phyloP scores from a whole-genome alignment of 495 filamentous ascomycete genomes.

The Neurospora sp. region DNA sequence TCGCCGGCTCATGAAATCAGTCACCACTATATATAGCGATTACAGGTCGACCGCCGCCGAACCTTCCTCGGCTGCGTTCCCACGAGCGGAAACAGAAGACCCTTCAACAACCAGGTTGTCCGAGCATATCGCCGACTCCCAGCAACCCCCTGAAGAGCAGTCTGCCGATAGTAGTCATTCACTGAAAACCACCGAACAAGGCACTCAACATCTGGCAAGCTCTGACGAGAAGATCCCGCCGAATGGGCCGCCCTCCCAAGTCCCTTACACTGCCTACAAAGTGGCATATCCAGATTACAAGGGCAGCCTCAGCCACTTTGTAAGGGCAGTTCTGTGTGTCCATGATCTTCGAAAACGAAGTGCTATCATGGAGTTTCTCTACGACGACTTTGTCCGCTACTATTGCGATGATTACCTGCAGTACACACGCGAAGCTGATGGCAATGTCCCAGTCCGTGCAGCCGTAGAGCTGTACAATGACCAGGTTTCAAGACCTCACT shows the following conservation, averaged over 20 bases:
- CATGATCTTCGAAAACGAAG: slow-evolving; percentile 33
- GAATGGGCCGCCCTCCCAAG: slow-evolving; percentile 14
- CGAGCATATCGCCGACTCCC: not conserved
- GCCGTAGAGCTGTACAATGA: slow-evolving; percentile 36
- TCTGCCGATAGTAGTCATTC: not conserved
- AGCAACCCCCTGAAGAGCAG: not conserved
- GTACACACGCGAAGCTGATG: slow-evolving; percentile 24
- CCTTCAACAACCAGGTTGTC: not conserved
- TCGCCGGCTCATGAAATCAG: slow-evolving; percentile 6
- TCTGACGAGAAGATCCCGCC: slow-evolving; percentile 8
- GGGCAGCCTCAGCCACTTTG: slow-evolving; percentile 45
- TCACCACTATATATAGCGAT: not conserved
- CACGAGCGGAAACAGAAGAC: not conserved
- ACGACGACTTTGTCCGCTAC: slow-evolving; percentile 58
- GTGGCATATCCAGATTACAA: slow-evolving; percentile 46
- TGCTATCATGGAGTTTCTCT: slow-evolving; percentile 39
- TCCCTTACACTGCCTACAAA: slow-evolving; percentile 41
- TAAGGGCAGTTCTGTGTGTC: slow-evolving; percentile 44
- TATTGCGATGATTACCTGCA: slow-evolving; percentile 32
- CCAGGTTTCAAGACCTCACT: slow-evolving; percentile 29
- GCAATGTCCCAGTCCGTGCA: slow-evolving; percentile 14
- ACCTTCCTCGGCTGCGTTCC: not conserved
- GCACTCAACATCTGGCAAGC: slow-evolving; percentile 2
- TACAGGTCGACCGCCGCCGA: not conserved
- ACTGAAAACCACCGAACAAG: not conserved